A percentile compares a stretch with the other conserved stretches of the same genome.
phyloP scores from a whole-genome alignment of 495 filamentous ascomycete species.

The Evernia prunastri region DNA sequence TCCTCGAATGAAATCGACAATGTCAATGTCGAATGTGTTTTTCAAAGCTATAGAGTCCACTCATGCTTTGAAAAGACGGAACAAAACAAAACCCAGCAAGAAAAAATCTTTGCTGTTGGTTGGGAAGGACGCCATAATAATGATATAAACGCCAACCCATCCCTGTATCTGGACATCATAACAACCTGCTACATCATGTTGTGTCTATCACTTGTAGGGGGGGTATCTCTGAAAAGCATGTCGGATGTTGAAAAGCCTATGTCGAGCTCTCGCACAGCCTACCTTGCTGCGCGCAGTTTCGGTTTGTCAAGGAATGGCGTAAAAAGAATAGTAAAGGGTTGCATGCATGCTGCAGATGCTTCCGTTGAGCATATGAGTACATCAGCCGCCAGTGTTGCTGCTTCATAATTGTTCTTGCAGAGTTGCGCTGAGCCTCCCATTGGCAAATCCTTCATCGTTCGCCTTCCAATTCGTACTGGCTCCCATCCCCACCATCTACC shows the following conservation, averaged over 20 bases:
- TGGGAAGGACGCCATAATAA: not conserved
- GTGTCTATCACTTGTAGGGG: conserved; percentile 1
- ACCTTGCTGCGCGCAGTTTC: not conserved
- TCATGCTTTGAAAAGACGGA: not conserved
- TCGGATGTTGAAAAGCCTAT: conserved; percentile 2
- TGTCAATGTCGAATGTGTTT: not conserved
- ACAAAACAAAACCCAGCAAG: too few species aligned
- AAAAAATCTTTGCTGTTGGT: not conserved
- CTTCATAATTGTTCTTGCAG: not conserved
- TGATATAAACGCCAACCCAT: conserved; percentile 7
- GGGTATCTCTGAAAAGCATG: conserved; percentile 5
- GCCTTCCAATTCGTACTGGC: conserved; percentile 26
- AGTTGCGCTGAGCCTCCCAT: not conserved
- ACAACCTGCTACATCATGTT: not conserved
- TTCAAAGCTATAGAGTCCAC: not conserved
- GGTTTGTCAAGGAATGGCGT: not conserved
- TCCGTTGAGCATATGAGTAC: conserved; percentile 1
- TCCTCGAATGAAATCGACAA: too few species aligned
- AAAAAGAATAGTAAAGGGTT: conserved; percentile 1
- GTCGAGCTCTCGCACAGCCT: not conserved
- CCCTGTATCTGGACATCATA: not conserved
- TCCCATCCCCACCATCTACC: conserved; percentile 32
- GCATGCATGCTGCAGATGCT: not conserved
- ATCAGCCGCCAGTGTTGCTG: not conserved
- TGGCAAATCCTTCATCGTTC: conserved; percentile 19